A percentile compares a stretch with the other conserved stretches of the same genome.
Conservation (phyloP, 371 early-diverging fungal species). For the Circinella umbellata region DNA sequence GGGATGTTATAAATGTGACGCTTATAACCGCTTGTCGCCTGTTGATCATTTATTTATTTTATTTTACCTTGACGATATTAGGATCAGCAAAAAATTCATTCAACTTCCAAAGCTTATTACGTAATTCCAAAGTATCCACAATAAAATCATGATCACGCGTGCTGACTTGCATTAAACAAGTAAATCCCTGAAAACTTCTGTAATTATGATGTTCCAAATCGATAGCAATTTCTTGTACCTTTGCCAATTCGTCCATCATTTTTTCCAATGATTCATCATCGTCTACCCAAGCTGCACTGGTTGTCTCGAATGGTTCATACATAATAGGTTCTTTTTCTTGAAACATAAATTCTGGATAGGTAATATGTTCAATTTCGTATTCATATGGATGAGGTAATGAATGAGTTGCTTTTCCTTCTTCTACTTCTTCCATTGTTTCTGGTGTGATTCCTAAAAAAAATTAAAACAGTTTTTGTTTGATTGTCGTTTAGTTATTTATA, state of each 20-base stretch:
- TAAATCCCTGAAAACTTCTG: slow-evolving; percentile 93
- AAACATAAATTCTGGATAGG: slow-evolving; percentile 79
- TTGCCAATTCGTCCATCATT: slow-evolving; percentile 68
- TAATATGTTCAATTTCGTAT: slow-evolving; percentile 83
- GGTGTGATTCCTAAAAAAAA: not conserved
- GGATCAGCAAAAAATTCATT: slow-evolving; percentile 92
- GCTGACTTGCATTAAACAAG: slow-evolving; percentile 94
- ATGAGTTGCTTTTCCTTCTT: slow-evolving; percentile 11
- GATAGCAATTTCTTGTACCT: slow-evolving; percentile 80
- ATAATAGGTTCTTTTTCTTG: slow-evolving; percentile 58
- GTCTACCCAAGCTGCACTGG: slow-evolving; percentile 73
- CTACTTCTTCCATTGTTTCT: slow-evolving; percentile 15
- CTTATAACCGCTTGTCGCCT: too few species aligned
- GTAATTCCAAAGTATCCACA: slow-evolving; percentile 89
- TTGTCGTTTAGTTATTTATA: too few species aligned
- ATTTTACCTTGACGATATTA: slow-evolving; percentile 78
- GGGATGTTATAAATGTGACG: not conserved
- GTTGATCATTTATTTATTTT: too few species aligned
- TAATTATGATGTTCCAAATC: slow-evolving; percentile 97
- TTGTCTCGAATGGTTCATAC: slow-evolving; percentile 64
- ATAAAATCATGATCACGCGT: slow-evolving; percentile 90
- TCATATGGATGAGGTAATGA: slow-evolving; percentile 89
- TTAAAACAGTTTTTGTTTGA: too few species aligned
- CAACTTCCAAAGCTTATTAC: slow-evolving; percentile 74
- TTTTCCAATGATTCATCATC: slow-evolving; percentile 67